These are phyloP conservation scores for Pseudogymnoascus sp. DNA, from an alignment of 2,329 filamentous ascomycete species.

Conservation along the genomic window DNA sequence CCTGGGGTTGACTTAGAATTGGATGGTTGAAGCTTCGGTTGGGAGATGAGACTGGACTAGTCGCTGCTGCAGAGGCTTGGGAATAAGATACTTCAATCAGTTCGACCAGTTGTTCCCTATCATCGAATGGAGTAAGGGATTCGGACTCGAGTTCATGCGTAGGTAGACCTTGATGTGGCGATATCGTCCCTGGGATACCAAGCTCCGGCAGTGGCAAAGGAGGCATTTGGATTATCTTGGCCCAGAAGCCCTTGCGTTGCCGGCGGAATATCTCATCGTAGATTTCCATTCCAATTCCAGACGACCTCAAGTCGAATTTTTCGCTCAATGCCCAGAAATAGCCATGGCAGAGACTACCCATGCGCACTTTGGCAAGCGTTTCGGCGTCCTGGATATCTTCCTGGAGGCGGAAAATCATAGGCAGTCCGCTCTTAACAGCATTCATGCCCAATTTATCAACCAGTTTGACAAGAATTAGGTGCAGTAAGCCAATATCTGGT, in stretches of 20 bases:
- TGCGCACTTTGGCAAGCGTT: conserved; percentile 63
- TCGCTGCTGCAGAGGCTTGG: conserved; percentile 49
- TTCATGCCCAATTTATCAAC: conserved; percentile 74
- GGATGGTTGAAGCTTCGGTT: conserved; percentile 55
- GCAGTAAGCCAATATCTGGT: conserved; percentile 65
- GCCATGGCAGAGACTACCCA: conserved; percentile 78
- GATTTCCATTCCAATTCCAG: conserved; percentile 60
- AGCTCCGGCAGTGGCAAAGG: conserved; percentile 56
- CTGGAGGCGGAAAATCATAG: conserved; percentile 83
- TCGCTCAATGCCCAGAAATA: conserved; percentile 78
- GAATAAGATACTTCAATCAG: conserved; percentile 66
- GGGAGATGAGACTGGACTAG: conserved; percentile 63
- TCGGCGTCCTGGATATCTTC: conserved; percentile 65
- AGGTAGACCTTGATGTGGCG: conserved; percentile 34
- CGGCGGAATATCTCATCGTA: conserved; percentile 68
- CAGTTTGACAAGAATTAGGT: conserved; percentile 67
- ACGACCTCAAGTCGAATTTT: conserved; percentile 66
- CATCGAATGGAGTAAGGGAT: conserved; percentile 65
- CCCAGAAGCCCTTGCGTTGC: conserved; percentile 68
- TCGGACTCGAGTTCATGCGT: conserved; percentile 50
- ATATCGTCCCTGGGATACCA: conserved; percentile 39
- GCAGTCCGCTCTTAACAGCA: conserved; percentile 65
- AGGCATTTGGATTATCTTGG: conserved; percentile 64
- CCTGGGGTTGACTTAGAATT: conserved; percentile 41
- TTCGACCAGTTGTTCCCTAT: conserved; percentile 62